phyloP scores from a whole-genome alignment of 306 rosid genomes.

The Neltuma alba region DNA sequence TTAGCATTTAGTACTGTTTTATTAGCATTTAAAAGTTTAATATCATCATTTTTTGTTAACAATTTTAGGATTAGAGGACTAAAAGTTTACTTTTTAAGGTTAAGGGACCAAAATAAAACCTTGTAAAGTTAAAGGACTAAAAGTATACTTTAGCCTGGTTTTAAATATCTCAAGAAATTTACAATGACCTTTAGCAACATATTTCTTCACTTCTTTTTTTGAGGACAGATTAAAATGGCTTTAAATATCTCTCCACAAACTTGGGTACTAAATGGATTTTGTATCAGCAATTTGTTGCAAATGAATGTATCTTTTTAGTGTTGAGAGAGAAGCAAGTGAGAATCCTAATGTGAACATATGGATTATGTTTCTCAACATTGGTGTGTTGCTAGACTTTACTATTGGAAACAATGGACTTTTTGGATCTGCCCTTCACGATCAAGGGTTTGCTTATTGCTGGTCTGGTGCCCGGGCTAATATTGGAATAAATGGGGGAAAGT shows the following conservation, averaged over 20 bases:
- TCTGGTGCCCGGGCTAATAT: conserved; percentile 57
- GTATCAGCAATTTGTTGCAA: not conserved
- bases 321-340: not conserved
- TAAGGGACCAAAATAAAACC: no score
- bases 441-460: conserved; percentile 72
- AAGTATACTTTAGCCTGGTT: no score
- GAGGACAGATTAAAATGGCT: no score
- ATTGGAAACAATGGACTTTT: conserved; percentile 38
- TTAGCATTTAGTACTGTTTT: no score
- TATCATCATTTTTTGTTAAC: no score
- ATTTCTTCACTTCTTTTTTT: no score
- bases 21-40: no score
- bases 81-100: no score
- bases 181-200: no score
- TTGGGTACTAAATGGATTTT: not conserved
- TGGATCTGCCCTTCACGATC: conserved; percentile 48
- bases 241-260: not conserved
- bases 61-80: no score
- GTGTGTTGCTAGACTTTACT: conserved; percentile 49
- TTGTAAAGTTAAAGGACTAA: no score
- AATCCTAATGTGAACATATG: not conserved
- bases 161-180: no score
- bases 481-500: conserved; percentile 57
- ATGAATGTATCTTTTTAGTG: not conserved
- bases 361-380: conserved; percentile 4